Conservation (phyloP, 495 filamentous ascomycete genomes). For the Acidomyces sp. region DNA sequence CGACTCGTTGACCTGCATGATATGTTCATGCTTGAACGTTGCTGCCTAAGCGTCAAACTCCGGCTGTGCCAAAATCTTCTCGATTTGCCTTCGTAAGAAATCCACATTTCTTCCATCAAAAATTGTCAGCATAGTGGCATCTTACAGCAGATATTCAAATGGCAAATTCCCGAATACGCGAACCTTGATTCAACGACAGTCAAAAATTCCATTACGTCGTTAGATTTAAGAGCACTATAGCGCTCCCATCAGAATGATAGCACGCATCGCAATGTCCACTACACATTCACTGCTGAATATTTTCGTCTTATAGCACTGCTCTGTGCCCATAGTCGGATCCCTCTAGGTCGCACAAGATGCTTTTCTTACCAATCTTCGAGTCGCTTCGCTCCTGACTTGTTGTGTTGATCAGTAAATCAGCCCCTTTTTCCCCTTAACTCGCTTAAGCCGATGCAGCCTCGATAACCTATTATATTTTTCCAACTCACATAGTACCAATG, state of each 20-base stretch:
- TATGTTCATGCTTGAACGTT: no score
- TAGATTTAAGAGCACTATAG: conserved; percentile 4
- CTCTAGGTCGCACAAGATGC: conserved; percentile 33
- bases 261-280: conserved; percentile 35
- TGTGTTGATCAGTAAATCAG: conserved; percentile 38
- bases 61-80: conserved; percentile 35
- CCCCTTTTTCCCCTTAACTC: conserved; percentile 32
- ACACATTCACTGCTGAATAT: conserved; percentile 39
- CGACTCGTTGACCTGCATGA: no score
- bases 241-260: conserved; percentile 39
- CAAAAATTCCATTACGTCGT: neutral
- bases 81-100: conserved; percentile 37
- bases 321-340: conserved; percentile 29
- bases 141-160: conserved; percentile 37
- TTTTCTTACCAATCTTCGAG: conserved; percentile 41
- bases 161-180: conserved; percentile 32
- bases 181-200: conserved; percentile 22
- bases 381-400: conserved; percentile 43
- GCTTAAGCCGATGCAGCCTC: conserved; percentile 39
- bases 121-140: conserved; percentile 38
- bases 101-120: conserved; percentile 47
- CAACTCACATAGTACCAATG: conserved; percentile 41
- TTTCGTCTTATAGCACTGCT: conserved; percentile 39
- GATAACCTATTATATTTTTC: conserved; percentile 41
- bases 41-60: no score